Base-by-base conservation (phyloP, 257 asterid species). In the Ajuga chamaepitys region DNA sequence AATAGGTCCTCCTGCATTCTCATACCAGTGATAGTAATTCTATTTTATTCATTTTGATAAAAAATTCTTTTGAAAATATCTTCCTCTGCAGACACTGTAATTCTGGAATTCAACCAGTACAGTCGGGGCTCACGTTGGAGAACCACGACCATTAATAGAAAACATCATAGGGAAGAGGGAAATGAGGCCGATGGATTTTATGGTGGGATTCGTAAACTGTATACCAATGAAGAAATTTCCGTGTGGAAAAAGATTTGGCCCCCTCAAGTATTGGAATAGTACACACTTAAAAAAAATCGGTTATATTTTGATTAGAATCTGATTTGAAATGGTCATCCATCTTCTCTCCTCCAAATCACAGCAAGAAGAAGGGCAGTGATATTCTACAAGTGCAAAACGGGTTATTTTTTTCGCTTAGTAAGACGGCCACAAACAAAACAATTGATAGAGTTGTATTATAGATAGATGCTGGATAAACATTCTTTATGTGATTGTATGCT, bases 111-210 rank as follows among this genome's bases (percentile, higher is more conserved):
- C 84, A 86, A 82, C 67, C 98, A 91, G 32, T 91, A 91, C 71
- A 78, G 86, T 12, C 81, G 60, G 16, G 95, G 94, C 10, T 88
- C 96, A 1, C 95, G 95, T 55, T 91, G 98, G 98, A 77, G 95
- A 76, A 81, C 55, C 16, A 83, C 91, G 20, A 77, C 47, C 2
- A 38, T 88, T 22, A 71, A 38, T 44, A 82, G 95, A 79, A 85
- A 71, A 76, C 77, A 85, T 54, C 96, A 88, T 30, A 72, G 83
- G 22, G 98, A 88, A 79, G 91, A 80, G 72, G 98, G 98, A 21
- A 82, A 83, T 10, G 96, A 85, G 50, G 78, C 82, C 0, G 92
- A 86, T 70, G 98, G 98, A 59, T 91, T 86, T 54, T 91, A 88
- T 55, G 98, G 90, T 1, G 98, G 98, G 28, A 76, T 91, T 28